phyloP scores from a whole-genome alignment of 31 red algal species.

The Odonthalia washingtoniensis region DNA sequence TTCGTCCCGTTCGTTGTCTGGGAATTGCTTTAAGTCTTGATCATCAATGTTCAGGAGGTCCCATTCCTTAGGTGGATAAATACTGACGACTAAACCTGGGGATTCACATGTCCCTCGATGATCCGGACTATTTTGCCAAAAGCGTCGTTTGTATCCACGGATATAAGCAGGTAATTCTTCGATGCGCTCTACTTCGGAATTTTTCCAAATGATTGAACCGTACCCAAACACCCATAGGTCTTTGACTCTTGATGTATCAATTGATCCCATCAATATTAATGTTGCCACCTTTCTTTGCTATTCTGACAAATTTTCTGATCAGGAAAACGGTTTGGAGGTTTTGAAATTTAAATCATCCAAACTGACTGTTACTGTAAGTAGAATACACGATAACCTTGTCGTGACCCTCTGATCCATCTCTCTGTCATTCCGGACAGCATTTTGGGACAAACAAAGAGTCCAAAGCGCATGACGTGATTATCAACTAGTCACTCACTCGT shows the following conservation, averaged over 20 bases:
- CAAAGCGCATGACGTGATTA: too few relatives aligned
- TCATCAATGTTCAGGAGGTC: neutral
- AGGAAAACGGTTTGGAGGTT: too few relatives aligned
- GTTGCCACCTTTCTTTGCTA: too few relatives aligned
- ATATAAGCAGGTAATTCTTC: constrained; percentile 47
- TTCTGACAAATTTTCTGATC: too few relatives aligned
- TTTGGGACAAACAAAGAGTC: too few relatives aligned
- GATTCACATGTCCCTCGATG: constrained; percentile 49
- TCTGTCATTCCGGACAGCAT: too few relatives aligned
- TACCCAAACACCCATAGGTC: constrained; percentile 74
- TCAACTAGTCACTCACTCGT: too few relatives aligned
- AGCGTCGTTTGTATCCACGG: constrained; percentile 55
- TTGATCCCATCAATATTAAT: too few relatives aligned
- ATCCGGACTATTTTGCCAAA: constrained; percentile 64
- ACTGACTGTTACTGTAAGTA: too few relatives aligned
- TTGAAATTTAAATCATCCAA: too few relatives aligned
- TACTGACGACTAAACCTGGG: constrained; percentile 60
- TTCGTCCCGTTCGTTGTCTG: neutral
- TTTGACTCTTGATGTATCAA: neutral
- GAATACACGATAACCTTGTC: too few relatives aligned
- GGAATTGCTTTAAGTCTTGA: constrained; percentile 13
- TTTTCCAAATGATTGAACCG: constrained; percentile 73
- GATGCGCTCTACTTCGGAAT: constrained; percentile 45
- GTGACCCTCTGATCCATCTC: too few relatives aligned
- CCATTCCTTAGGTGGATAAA: constrained; percentile 47